phyloP scores from a whole-genome alignment of 768 basidiomycete species.

The Trametes cingulata region DNA sequence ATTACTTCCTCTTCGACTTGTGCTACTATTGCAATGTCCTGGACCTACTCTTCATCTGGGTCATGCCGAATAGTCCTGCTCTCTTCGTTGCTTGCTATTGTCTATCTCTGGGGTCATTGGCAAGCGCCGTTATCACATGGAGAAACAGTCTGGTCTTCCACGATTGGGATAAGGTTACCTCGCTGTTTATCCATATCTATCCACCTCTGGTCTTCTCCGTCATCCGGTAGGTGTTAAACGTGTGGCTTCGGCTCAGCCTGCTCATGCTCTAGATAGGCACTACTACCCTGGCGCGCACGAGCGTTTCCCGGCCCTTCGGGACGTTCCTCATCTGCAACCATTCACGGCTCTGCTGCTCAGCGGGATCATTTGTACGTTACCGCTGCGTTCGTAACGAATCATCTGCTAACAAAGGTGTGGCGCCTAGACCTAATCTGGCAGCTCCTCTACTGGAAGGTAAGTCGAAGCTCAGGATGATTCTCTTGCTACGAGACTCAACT shows the following conservation, averaged over 20 bases:
- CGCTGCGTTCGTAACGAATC: neutral
- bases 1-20: slow-evolving; percentile 91
- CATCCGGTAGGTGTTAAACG: slow-evolving; percentile 63
- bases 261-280: slow-evolving; percentile 52
- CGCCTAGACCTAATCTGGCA: slow-evolving; percentile 87
- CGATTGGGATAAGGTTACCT: slow-evolving; percentile 94
- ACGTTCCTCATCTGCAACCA: slow-evolving; percentile 72
- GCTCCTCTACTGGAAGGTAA: slow-evolving; percentile 89
- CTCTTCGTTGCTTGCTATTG: slow-evolving; percentile 94
- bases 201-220: slow-evolving; percentile 89
- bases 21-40: slow-evolving; percentile 95
- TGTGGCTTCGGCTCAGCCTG: neutral
- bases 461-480: neutral
- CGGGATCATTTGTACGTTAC: slow-evolving; percentile 76
- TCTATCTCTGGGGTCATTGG: slow-evolving; percentile 86
- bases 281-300: slow-evolving; percentile 78
- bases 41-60: slow-evolving; percentile 90
- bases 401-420: slow-evolving; percentile 14
- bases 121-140: slow-evolving; percentile 97
- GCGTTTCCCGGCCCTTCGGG: slow-evolving; percentile 82
- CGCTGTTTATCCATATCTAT: slow-evolving; percentile 94
- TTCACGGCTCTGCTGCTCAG: slow-evolving; percentile 74
- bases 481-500: neutral
- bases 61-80: slow-evolving; percentile 71
- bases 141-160: slow-evolving; percentile 98